Percentiles rank a stretch among this genome's conserved stretches.
Evolutionary conservation across 495 filamentous ascomycete genomes (phyloP).

Genomic region (Choiromyces venosus): DNA sequence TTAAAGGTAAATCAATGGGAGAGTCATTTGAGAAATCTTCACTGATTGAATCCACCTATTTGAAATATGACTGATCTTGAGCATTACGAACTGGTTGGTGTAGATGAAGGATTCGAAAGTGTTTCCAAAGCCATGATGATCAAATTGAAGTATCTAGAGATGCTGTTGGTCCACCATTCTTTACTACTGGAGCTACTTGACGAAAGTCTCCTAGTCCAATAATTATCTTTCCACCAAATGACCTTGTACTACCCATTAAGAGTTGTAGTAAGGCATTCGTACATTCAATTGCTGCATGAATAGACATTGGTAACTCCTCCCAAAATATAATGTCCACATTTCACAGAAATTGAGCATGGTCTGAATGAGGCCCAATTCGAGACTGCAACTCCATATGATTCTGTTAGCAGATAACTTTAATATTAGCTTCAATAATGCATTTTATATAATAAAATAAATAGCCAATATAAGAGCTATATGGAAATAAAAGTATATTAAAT

Average conservation of each 20-base stretch:
- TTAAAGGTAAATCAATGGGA: neutral
- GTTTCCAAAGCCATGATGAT: neutral
- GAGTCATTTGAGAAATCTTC: neutral
- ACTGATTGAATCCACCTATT: neutral
- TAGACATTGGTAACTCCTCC: neutral
- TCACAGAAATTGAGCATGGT: neutral
- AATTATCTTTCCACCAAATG: conserved; percentile 22
- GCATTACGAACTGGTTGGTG: neutral
- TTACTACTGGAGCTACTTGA: conserved; percentile 25
- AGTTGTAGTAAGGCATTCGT: conserved; percentile 1
- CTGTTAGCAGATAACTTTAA: neutral
- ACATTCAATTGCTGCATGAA: conserved; percentile 5
- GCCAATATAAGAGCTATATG: neutral
- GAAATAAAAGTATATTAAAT: neutral
- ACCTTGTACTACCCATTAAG: neutral
- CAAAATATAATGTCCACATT: conserved; percentile 1
- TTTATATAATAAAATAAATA: neutral
- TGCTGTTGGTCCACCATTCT: neutral
- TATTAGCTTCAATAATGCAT: neutral
- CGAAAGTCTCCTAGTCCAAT: conserved; percentile 16
- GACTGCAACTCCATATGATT: neutral
- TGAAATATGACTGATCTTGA: neutral
- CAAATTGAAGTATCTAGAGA: neutral
- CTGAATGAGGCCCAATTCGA: neutral
- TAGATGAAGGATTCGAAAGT: neutral